These are phyloP conservation scores for Bremia lactucae DNA, from an alignment of 352 stramenopile genomes.

Conservation along the genomic window DNA sequence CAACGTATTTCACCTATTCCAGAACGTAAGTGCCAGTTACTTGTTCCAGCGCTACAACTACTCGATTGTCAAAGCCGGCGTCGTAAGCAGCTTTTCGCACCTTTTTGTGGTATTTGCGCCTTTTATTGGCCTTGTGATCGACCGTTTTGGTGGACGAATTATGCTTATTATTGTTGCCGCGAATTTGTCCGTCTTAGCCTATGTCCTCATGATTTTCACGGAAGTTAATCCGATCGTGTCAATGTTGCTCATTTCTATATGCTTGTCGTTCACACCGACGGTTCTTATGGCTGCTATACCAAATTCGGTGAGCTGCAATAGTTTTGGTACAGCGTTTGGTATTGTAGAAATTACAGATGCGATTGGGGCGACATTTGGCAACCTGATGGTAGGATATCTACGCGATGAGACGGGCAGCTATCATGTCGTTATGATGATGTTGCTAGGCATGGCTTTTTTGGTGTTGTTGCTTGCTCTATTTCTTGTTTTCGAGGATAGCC, in stretches of 20 bases:
- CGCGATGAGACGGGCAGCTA: conserved; percentile 70
- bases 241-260: conserved; percentile 83
- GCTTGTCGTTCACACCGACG: conserved; percentile 77
- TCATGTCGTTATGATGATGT: conserved; percentile 77
- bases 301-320: conserved; percentile 59
- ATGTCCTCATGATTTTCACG: conserved; percentile 81
- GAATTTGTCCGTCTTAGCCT: conserved; percentile 64
- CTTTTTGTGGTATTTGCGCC: conserved; percentile 80
- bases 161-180: conserved; percentile 66
- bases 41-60: conserved; percentile 81
- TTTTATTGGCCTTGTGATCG: conserved; percentile 81
- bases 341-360: conserved; percentile 83
- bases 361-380: conserved; percentile 70
- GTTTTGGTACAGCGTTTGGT: conserved; percentile 77
- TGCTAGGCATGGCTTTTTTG: conserved; percentile 57
- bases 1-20: conserved; percentile 87
- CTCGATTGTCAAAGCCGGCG: conserved; percentile 75
- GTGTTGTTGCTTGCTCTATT: conserved; percentile 61
- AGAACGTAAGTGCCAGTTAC: conserved; percentile 84
- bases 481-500: conserved; percentile 53
- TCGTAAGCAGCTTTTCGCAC: conserved; percentile 71
- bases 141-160: conserved; percentile 82
- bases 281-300: conserved; percentile 84
- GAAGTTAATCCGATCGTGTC: conserved; percentile 60
- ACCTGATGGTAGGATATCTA: conserved; percentile 78